A percentile compares a stretch with the other conserved stretches of the same genome.
These are phyloP conservation scores for Entophlyctis luteolus DNA, from an alignment of 192 early-diverging fungal genomes.

Conservation along the genomic window DNA sequence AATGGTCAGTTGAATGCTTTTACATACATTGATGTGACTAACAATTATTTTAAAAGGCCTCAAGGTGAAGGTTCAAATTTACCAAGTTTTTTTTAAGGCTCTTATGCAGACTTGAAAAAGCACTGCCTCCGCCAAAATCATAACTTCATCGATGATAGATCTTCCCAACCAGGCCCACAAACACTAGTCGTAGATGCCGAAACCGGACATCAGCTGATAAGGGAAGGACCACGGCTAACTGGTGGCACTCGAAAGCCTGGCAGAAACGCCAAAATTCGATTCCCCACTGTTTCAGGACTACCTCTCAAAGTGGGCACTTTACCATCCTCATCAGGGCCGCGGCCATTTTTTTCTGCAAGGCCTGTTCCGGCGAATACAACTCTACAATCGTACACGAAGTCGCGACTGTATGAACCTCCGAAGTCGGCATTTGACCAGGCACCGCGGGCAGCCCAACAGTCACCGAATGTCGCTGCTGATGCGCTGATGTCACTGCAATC, in stretches of 20 bases:
- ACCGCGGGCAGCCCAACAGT: no score
- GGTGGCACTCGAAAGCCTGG: not conserved
- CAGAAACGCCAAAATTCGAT: not conserved
- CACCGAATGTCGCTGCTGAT: no score
- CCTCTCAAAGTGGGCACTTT: no score
- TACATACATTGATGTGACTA: not conserved
- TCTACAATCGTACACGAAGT: no score
- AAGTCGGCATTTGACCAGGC: no score
- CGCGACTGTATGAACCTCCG: no score
- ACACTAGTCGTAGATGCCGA: conserved; percentile 3
- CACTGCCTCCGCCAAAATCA: conserved; percentile 13
- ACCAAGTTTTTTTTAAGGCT: not conserved
- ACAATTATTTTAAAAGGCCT: not conserved
- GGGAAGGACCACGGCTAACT: conserved; percentile 19
- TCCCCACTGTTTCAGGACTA: no score
- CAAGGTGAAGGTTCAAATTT: not conserved
- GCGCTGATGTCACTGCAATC: no score
- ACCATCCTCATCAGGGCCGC: no score
- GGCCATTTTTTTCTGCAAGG: no score
- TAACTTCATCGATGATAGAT: not conserved
- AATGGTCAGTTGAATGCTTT: conserved; percentile 7
- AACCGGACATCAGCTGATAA: not conserved
- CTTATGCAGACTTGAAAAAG: conserved; percentile 22
- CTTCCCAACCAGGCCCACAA: not conserved
- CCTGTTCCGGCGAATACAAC: no score